Evolutionary conservation across 495 filamentous ascomycete species (phyloP).

Genomic region (Pseudotulostoma volvatum): DNA sequence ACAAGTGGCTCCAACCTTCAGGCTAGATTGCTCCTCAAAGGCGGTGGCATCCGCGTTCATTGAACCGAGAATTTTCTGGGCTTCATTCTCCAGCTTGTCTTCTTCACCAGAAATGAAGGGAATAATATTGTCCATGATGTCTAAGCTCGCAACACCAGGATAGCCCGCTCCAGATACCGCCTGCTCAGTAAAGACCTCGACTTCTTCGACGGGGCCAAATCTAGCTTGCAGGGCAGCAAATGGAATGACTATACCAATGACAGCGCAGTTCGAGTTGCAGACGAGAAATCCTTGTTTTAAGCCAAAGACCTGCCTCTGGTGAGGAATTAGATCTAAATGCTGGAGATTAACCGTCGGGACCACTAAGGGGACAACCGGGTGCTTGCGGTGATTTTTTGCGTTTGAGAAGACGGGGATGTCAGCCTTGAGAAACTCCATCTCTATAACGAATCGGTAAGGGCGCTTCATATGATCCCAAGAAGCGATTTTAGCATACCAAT

Average conservation of each 20-base stretch:
- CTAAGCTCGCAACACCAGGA: conserved; percentile 63
- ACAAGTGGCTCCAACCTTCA: conserved; percentile 62
- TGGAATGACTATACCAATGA: conserved; percentile 79
- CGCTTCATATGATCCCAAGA: neutral
- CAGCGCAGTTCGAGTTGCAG: conserved; percentile 84
- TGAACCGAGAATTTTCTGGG: conserved; percentile 65
- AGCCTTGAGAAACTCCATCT: conserved; percentile 63
- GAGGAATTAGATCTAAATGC: conserved; percentile 63
- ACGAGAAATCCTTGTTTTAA: conserved; percentile 66
- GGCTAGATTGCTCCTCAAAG: conserved; percentile 43
- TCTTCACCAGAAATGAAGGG: conserved; percentile 80
- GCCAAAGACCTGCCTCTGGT: conserved; percentile 50
- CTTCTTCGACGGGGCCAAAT: conserved; percentile 57
- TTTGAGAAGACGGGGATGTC: conserved; percentile 75
- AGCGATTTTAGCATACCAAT: conserved; percentile 36
- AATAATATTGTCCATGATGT: conserved; percentile 67
- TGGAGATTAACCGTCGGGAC: conserved; percentile 70
- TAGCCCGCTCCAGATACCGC: conserved; percentile 80
- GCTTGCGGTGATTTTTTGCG: conserved; percentile 74
- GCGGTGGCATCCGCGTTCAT: conserved; percentile 48
- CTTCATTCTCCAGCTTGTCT: conserved; percentile 74
- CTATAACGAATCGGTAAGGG: conserved; percentile 17
- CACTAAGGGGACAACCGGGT: conserved; percentile 68
- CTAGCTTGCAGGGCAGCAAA: conserved; percentile 64
- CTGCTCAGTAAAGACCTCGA: conserved; percentile 77